These are phyloP conservation scores for Venturia nashicola DNA, from an alignment of 2,329 filamentous ascomycete species.

Conservation along the genomic window DNA sequence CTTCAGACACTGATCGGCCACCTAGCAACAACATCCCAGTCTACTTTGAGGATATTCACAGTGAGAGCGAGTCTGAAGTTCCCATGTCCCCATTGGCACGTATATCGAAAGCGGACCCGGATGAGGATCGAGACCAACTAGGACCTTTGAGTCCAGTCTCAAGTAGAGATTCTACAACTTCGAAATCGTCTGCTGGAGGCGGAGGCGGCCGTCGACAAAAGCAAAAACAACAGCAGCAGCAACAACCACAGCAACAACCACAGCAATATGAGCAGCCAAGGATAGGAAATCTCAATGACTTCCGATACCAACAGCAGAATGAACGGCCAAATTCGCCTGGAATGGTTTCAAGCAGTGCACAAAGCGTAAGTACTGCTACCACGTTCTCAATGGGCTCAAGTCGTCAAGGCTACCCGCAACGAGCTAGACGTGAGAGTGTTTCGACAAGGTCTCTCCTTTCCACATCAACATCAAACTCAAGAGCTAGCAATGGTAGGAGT, in stretches of 20 bases:
- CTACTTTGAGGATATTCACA: slow-evolving; percentile 50
- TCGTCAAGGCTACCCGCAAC: slow-evolving; percentile 6
- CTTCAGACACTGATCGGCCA: slow-evolving; percentile 21
- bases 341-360: slow-evolving; percentile 13
- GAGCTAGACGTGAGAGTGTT: slow-evolving; percentile 23
- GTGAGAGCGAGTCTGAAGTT: slow-evolving; percentile 50
- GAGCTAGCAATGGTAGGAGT: slow-evolving; percentile 21
- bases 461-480: slow-evolving; percentile 4
- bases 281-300: not conserved
- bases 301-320: slow-evolving; percentile 1
- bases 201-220: not conserved
- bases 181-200: slow-evolving; percentile 8
- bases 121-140: slow-evolving; percentile 47
- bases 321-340: slow-evolving; percentile 8
- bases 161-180: slow-evolving; percentile 19
- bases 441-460: slow-evolving; percentile 29
- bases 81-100: not conserved
- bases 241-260: not conserved
- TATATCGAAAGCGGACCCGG: slow-evolving; percentile 39
- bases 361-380: slow-evolving; percentile 21
- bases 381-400: slow-evolving; percentile 25
- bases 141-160: slow-evolving; percentile 58
- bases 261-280: not conserved
- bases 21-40: slow-evolving; percentile 20
- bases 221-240: not conserved